Percentiles rank a stretch among this genome's conserved stretches.
Evolutionary conservation across 768 basidiomycete genomes (phyloP).

Genomic region (Tylopilus subfusipes): DNA sequence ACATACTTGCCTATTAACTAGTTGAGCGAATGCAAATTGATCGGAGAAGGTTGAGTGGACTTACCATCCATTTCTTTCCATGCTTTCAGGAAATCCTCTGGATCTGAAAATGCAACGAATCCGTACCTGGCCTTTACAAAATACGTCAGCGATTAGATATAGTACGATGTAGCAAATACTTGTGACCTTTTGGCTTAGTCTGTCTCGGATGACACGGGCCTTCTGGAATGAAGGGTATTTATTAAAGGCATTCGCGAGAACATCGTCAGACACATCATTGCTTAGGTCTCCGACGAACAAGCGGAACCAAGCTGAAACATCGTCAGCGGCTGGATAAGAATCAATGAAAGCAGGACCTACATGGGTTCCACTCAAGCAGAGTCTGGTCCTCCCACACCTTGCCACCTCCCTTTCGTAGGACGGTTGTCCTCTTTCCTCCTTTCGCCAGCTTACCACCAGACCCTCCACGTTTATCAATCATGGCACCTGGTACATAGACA

Average conservation of each 20-base stretch:
- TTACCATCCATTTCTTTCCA: slow-evolving; percentile 99
- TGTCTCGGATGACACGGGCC: slow-evolving; percentile 91
- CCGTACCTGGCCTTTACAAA: slow-evolving; percentile 82
- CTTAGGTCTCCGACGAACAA: slow-evolving; percentile 97
- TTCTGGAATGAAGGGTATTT: slow-evolving; percentile 93
- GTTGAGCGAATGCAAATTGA: slow-evolving; percentile 1
- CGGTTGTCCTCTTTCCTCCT: slow-evolving; percentile 90
- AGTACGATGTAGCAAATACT: not conserved
- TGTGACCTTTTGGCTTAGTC: slow-evolving; percentile 84
- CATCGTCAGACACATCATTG: slow-evolving; percentile 96
- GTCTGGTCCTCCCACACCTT: slow-evolving; percentile 99
- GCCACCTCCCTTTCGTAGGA: slow-evolving; percentile 91
- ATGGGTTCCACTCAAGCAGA: slow-evolving; percentile 94
- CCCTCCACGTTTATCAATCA: slow-evolving; percentile 84
- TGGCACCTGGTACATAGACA: slow-evolving; percentile 88
- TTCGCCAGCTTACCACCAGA: slow-evolving; percentile 83
- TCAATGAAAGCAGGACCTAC: slow-evolving; percentile 45
- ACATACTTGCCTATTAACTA: slow-evolving; percentile 83
- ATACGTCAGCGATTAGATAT: slow-evolving; percentile 3
- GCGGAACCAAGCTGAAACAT: slow-evolving; percentile 82
- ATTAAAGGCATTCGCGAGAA: slow-evolving; percentile 88
- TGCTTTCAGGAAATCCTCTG: slow-evolving; percentile 95
- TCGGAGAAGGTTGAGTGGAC: slow-evolving; percentile 22
- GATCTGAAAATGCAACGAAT: slow-evolving; percentile 96
- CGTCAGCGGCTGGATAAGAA: not conserved